Evolutionary conservation across 2,329 filamentous ascomycete genomes (phyloP).

Genomic region (Fusarium tanahbumbuense): DNA sequence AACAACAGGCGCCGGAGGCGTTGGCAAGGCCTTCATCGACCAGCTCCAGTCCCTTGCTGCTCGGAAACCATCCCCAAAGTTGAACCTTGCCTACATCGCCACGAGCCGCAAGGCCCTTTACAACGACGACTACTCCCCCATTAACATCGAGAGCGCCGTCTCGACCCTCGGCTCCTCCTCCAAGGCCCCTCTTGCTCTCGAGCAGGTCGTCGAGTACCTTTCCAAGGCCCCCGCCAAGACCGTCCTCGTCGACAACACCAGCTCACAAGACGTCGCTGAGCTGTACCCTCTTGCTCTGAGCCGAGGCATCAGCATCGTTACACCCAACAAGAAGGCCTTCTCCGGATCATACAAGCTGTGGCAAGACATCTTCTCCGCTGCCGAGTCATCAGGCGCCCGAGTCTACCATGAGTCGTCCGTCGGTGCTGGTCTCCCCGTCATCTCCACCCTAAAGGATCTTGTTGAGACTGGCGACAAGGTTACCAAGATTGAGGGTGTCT

Average conservation of each 20-base stretch:
- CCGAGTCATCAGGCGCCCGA: conserved; percentile 77
- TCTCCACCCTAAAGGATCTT: conserved; percentile 94
- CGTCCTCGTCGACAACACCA: conserved; percentile 95
- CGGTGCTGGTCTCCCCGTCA: conserved; percentile 90
- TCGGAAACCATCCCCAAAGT: conserved; percentile 74
- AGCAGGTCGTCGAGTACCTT: conserved; percentile 82
- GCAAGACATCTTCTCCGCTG: conserved; percentile 85
- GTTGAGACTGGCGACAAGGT: conserved; percentile 93
- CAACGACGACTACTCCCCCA: conserved; percentile 75
- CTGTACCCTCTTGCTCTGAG: conserved; percentile 84
- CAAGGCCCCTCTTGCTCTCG: conserved; percentile 72
- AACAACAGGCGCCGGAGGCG: conserved; percentile 83
- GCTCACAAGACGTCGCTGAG: conserved; percentile 85
- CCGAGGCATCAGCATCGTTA: conserved; percentile 89
- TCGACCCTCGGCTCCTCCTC: conserved; percentile 72
- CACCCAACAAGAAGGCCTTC: conserved; percentile 99
- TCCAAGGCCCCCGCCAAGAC: conserved; percentile 80
- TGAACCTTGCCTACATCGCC: conserved; percentile 85
- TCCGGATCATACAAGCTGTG: conserved; percentile 83
- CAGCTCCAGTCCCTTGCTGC: conserved; percentile 78
- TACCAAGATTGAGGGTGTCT: conserved; percentile 93
- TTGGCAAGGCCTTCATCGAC: conserved; percentile 89
- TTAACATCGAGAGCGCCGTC: conserved; percentile 70
- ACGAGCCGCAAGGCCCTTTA: conserved; percentile 87
- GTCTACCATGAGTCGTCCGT: conserved; percentile 97